Evolutionary conservation across 495 filamentous ascomycete genomes (phyloP), one percentile per base, ranked within the genome.

Genomic region (Chaetomium cochliodes): DNA sequence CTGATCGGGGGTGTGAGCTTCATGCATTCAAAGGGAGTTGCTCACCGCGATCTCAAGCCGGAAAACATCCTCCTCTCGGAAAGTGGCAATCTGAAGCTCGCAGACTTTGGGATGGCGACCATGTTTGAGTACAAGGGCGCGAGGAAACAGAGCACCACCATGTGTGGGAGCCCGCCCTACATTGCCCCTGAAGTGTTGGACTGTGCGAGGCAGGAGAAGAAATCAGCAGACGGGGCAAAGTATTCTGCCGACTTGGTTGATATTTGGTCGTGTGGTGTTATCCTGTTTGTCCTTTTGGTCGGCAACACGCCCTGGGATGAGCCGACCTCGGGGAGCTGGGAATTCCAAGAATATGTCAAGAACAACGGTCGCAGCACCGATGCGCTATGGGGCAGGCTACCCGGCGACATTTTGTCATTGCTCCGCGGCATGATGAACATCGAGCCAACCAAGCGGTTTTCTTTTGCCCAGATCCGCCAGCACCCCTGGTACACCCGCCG

Each of bases 301-400:
- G 94, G 94, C 13, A 99, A 99, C 74, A 99, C 94, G 2, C 94
- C 94, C 0, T 99, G 94, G 94, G 96, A 98, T 70, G 90, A 94
- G 70, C 94, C 94, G 2, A 92, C 92, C 13, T 76, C 84, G 23
- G 79, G 84, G 63, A 91, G 89, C 71, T 92, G 88, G 80, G 91
- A 96, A 73, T 96, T 87, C 70, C 82, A 89, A 68, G 91, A 96
- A 76, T 98, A 94, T 72, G 80, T 89, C n/a, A 82, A 83, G 28
- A 91, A 87, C 0, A 86, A 89, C 54, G 90, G 92, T 20, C 87
- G 89, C 44, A 91, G 90, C 64, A 86, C 84, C 13, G 96, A 98
- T 70, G 86, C 90, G 50, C 81, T 98, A 16, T 99, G 96, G 96
- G 78, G 86, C 65, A 86, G 88, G 65, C 74, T 98, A 39, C 92